Evolutionary conservation across 768 basidiomycete genomes (phyloP), one percentile per base, ranked within the genome.

Genomic region (Leccinum truebloodii): DNA sequence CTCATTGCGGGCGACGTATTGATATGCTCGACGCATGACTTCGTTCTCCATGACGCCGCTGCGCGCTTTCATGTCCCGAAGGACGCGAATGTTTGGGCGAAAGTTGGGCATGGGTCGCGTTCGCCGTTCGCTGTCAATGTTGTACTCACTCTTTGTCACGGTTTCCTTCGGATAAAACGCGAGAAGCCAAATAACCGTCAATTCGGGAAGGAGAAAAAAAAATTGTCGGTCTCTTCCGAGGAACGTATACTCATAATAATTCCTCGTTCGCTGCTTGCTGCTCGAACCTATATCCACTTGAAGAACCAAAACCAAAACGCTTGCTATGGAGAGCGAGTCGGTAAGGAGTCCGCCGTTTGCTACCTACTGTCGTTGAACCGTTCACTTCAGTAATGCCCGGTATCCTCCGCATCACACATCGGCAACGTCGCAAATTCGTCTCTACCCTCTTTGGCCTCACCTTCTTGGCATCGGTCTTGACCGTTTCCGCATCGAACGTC

Each of bases 1-100:
- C n/a, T n/a, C n/a, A n/a, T n/a, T n/a, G n/a, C n/a, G n/a, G n/a
- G 95, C 94, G 65, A 98, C 90, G 75, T 87, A 94, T 54, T 98
- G 86, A 75, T 96, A 95, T 0, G 96, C 95, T 50, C 93, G 82
- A 20, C 95, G 87, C 30, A 87, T 79, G 52, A 96, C 80, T 73
- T 98, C 96, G 71, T 88, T 87, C 50, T 83, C 83, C 60, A 79
- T 77, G 60, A 93, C 89, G 60, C 86, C 85, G 20, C 82, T 71
- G 54, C 91, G 88, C 24, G 88, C 89, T 67, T 90, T 90, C 57
- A 92, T 84, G 73, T 94, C 92, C 71, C 91, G 86, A 52, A 92
- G 73, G 55, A 93, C 81, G 59, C 81, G 80, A 58, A 75, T 74
- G 64, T 81, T 81, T 53, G 76, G 73, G 68, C 78, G 67, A 63